Percentiles rank a stretch among this genome's conserved stretches.
Evolutionary conservation across 169 alveolate species (phyloP).

Genomic region (Plasmodium gonderi): DNA sequence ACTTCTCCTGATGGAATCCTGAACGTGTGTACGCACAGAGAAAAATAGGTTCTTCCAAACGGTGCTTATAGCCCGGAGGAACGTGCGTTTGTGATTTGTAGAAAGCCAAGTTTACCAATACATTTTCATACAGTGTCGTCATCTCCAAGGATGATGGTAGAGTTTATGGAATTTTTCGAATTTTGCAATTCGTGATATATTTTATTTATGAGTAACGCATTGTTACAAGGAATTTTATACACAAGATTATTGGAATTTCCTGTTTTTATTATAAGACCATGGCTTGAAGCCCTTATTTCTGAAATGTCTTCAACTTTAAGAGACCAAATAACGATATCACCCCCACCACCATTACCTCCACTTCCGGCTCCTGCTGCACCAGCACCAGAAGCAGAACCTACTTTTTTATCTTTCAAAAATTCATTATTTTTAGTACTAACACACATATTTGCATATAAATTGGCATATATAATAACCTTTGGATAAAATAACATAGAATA

Average conservation of each 20-base stretch:
- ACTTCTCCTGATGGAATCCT: too few species aligned
- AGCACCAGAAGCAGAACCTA: too few species aligned
- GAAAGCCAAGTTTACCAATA: too few species aligned
- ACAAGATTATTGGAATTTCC: constrained; percentile 4
- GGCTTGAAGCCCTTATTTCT: constrained; percentile 72
- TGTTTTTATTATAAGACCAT: constrained; percentile 46
- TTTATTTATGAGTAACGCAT: constrained; percentile 48
- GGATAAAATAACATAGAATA: constrained; percentile 61
- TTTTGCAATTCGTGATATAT: constrained; percentile 61
- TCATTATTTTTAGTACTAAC: constrained; percentile 3
- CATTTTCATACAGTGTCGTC: too few species aligned
- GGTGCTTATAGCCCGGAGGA: too few species aligned
- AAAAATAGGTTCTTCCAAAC: too few species aligned
- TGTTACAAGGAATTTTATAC: constrained; percentile 71
- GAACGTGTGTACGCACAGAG: too few species aligned
- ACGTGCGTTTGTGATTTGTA: too few species aligned
- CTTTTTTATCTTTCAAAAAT: constrained; percentile 18
- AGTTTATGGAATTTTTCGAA: constrained; percentile 59
- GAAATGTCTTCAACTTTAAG: constrained; percentile 60
- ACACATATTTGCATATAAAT: constrained; percentile 46
- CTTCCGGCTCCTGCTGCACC: too few species aligned
- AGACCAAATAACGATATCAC: constrained; percentile 74
- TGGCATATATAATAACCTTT: constrained; percentile 67
- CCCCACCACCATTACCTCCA: not conserved
- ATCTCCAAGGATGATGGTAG: constrained; percentile 49